These are phyloP conservation scores for Selaginella moellendorffii DNA, from an alignment of 75 land plant species.

Conservation along the genomic window DNA sequence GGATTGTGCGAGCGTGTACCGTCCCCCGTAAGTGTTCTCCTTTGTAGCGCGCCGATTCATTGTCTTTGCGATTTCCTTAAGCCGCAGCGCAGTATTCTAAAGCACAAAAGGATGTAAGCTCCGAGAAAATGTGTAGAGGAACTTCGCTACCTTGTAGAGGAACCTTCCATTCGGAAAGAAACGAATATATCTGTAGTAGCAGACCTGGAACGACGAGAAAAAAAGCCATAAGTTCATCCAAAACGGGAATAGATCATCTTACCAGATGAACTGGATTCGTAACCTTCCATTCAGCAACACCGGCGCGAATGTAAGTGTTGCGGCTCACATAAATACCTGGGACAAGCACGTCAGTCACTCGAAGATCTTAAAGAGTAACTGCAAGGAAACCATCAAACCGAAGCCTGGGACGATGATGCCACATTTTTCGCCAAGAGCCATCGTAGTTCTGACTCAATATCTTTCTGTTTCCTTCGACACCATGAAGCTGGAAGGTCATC, in stretches of 20 bases:
- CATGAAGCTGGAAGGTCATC: conserved; percentile 35
- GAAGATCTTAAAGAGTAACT: neutral
- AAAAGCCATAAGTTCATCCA: neutral
- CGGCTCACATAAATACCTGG: conserved; percentile 91
- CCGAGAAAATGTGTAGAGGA: neutral
- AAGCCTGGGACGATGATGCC: conserved; percentile 70
- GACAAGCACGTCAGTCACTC: neutral
- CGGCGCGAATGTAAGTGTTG: conserved; percentile 87
- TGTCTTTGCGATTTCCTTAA: conserved; percentile 70
- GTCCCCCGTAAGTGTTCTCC: conserved; percentile 57
- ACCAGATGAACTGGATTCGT: conserved; percentile 95
- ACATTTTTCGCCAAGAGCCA: conserved; percentile 95
- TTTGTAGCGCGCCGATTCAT: conserved; percentile 65
- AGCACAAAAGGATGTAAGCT: neutral
- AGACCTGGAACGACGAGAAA: conserved; percentile 47
- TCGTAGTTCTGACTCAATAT: conserved; percentile 47
- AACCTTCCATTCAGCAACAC: conserved; percentile 83
- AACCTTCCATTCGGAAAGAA: conserved; percentile 80
- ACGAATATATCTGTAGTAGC: conserved; percentile 79
- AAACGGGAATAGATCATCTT: conserved; percentile 20
- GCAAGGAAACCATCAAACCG: conserved; percentile 69
- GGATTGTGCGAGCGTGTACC: conserved; percentile 48
- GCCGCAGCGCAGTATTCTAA: conserved; percentile 34
- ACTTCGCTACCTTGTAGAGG: conserved; percentile 77
- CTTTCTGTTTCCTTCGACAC: conserved; percentile 48